These are phyloP conservation scores for Cynanchum wilfordii DNA, from an alignment of 257 asterid genomes.

Conservation along the genomic window DNA sequence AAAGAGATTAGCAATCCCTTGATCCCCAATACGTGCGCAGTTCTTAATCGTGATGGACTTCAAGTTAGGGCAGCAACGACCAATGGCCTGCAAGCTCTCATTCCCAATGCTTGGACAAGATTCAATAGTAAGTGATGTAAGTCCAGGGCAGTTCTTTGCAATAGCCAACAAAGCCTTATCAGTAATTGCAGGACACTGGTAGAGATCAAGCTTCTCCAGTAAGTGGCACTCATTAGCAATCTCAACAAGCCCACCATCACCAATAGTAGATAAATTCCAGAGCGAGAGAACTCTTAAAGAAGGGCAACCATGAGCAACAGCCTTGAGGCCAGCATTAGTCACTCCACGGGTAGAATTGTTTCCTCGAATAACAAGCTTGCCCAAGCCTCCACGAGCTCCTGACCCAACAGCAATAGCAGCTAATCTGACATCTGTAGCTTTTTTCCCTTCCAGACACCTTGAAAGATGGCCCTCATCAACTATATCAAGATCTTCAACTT, in stretches of 20 bases:
- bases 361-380: constrained; percentile 84
- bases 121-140: constrained; percentile 58
- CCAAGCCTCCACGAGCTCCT: constrained; percentile 74
- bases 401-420: constrained; percentile 88
- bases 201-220: constrained; percentile 81
- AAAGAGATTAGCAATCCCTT: constrained; percentile 64
- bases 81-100: constrained; percentile 63
- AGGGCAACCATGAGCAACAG: constrained; percentile 72
- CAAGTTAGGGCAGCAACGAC: constrained; percentile 53
- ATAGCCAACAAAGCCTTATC: constrained; percentile 57
- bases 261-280: constrained; percentile 65
- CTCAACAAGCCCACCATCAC: constrained; percentile 67
- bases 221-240: constrained; percentile 64
- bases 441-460: constrained; percentile 79
- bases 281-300: constrained; percentile 64
- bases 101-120: constrained; percentile 77
- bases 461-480: constrained; percentile 59
- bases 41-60: constrained; percentile 49
- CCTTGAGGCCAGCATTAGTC: constrained; percentile 74
- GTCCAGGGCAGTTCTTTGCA: constrained; percentile 66
- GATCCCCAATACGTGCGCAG: constrained; percentile 67
- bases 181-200: constrained; percentile 62
- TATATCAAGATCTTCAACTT: constrained; percentile 27
- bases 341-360: constrained; percentile 44
- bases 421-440: constrained; percentile 79